phyloP scores from a whole-genome alignment of 257 asterid species.

The Nicotiana tabacum region DNA sequence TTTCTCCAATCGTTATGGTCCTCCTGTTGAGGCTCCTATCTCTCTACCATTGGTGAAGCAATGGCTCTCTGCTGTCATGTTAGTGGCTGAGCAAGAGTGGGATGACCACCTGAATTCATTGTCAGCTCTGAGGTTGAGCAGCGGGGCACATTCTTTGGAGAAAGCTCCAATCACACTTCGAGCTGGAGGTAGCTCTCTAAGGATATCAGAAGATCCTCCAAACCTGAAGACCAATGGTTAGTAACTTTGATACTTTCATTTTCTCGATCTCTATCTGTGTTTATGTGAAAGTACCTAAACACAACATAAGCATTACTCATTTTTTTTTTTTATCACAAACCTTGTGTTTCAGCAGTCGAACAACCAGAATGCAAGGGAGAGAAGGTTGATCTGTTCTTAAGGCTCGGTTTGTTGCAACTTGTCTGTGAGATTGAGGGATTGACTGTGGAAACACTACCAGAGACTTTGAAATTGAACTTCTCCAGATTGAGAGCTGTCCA shows the following conservation, averaged over 20 bases:
- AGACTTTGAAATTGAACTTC: constrained; percentile 20
- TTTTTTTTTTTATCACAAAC: not conserved
- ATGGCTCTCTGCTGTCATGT: constrained; percentile 21
- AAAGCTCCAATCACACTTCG: constrained; percentile 15
- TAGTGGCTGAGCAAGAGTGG: constrained; percentile 18
- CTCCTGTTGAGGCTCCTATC: constrained; percentile 16
- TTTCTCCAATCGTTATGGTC: constrained; percentile 20
- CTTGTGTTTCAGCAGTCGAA: constrained; percentile 5
- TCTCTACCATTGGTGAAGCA: constrained; percentile 17
- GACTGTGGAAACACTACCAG: constrained; percentile 18
- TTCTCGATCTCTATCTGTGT: not conserved
- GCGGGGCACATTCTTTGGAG: not conserved
- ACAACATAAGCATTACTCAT: not conserved
- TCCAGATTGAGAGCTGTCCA: constrained; percentile 19
- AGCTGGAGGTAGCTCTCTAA: constrained; percentile 14
- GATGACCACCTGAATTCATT: constrained; percentile 18
- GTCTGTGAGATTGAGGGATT: constrained; percentile 19
- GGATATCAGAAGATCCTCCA: constrained; percentile 5
- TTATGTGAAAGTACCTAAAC: not conserved
- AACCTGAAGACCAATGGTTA: constrained; percentile 8
- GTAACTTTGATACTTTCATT: not conserved
- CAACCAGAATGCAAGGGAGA: constrained; percentile 22
- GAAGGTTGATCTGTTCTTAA: constrained; percentile 18
- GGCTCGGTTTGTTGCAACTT: constrained; percentile 22
- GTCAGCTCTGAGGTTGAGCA: constrained; percentile 15